These are phyloP conservation scores for Fusarium oxysporum DNA, from an alignment of 2,329 filamentous ascomycete species.

Conservation along the genomic window DNA sequence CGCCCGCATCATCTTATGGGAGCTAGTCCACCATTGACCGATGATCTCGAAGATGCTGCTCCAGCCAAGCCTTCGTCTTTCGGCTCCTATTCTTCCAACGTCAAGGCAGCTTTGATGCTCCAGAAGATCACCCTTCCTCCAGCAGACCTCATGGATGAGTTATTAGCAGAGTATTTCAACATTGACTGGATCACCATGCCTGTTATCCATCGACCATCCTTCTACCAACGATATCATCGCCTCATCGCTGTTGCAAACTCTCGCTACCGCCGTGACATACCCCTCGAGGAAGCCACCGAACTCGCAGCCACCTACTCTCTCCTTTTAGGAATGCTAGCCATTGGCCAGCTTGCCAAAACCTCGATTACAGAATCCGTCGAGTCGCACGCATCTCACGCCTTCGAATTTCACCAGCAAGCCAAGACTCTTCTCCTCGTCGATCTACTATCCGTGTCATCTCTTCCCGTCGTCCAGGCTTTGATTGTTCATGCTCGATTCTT, in stretches of 20 bases:
- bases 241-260: slow-evolving; percentile 46
- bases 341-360: slow-evolving; percentile 39
- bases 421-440: slow-evolving; percentile 40
- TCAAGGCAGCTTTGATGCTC: slow-evolving; percentile 44
- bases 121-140: slow-evolving; percentile 44
- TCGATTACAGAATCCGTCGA: slow-evolving; percentile 3
- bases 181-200: slow-evolving; percentile 44
- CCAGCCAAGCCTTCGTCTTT: slow-evolving; percentile 40
- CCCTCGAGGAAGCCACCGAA: slow-evolving; percentile 43
- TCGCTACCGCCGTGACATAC: slow-evolving; percentile 44
- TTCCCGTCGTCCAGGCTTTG: slow-evolving; percentile 42
- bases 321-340: slow-evolving; percentile 43
- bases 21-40: slow-evolving; percentile 43
- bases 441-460: slow-evolving; percentile 35
- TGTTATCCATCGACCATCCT: slow-evolving; percentile 40
- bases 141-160: slow-evolving; percentile 44
- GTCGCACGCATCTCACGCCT: slow-evolving; percentile 19
- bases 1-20: slow-evolving; percentile 37
- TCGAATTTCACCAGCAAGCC: slow-evolving; percentile 43
- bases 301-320: slow-evolving; percentile 42
- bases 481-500: slow-evolving; percentile 42
- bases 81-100: slow-evolving; percentile 46
- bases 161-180: slow-evolving; percentile 42
- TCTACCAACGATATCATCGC: slow-evolving; percentile 43
- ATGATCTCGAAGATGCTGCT: slow-evolving; percentile 43